Base-by-base conservation (phyloP, 108 stramenopile genomes). In the Pseudonitzschia pungens region DNA sequence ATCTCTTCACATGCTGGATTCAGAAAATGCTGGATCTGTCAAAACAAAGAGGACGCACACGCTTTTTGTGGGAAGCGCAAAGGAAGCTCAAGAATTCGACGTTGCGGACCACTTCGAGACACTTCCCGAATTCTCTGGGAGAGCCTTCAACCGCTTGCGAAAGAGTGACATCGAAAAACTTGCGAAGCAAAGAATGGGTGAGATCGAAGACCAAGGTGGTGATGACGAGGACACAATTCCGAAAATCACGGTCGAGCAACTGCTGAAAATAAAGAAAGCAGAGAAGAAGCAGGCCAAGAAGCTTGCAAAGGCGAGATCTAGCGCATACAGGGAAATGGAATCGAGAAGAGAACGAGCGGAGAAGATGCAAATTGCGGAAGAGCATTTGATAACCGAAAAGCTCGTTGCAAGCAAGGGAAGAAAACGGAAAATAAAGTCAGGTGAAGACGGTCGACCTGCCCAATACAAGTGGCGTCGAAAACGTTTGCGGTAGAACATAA, bases 51-150 rank as follows among this genome's bases (percentile, higher is more conserved):
- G 86, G 56, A 89, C 81, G 50, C 93, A 95, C 57, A 92, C 91
- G 6, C 69, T 95, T 0, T 92, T 91, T 77, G 92, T 96, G 2
- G 90, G 92, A 28, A 81, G 73, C 27, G 68, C 75, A 32, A 56
- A 79, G 42, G 76, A 83, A 29, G 89, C 84, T 0, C 65, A 91
- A 51, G 69, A 81, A 26, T 97, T 98, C 81, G 92, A 97, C 76
- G 82, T 82, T 11, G 94, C 93, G 5, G 60, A 83, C 65, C 95
- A 97, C 73, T 97, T 97, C 79, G 94, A 91, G 69, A 95, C 95
- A 0, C 57, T 88, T 40, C 95, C 96, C 18, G 95, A 95, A 70
- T 80, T 97, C 18, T 87, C 85, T 12, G 92, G 82, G 10, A 72
- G 97, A 45, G 55, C 93, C 0, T 96, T 92, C 84, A 97, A 97